Percentiles rank a stretch among this genome's conserved stretches.
These are phyloP conservation scores for Juglanconis sp. DNA, from an alignment of 2,329 filamentous ascomycete genomes.

Conservation along the genomic window DNA sequence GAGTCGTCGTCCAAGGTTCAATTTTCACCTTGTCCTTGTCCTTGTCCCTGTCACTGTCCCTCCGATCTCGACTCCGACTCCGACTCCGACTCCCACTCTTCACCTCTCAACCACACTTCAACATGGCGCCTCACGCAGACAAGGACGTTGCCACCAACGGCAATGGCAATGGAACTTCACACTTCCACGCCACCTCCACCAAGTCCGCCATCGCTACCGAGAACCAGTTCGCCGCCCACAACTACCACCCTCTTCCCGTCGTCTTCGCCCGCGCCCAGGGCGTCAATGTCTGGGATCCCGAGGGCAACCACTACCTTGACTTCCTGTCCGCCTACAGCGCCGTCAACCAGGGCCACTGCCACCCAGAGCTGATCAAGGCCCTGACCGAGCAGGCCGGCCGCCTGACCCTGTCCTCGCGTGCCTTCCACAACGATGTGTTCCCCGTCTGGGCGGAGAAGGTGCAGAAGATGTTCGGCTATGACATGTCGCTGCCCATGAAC, in stretches of 20 bases:
- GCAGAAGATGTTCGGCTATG: conserved; percentile 83
- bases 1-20: not conserved
- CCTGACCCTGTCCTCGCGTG: conserved; percentile 86
- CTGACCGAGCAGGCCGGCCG: conserved; percentile 85
- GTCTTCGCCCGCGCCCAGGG: conserved; percentile 86
- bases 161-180: conserved; percentile 31
- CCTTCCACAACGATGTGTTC: conserved; percentile 98
- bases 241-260: conserved; percentile 95
- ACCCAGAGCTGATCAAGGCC: conserved; percentile 90
- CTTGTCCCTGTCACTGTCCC: not conserved
- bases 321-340: conserved; percentile 98
- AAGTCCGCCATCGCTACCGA: conserved; percentile 76
- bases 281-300: conserved; percentile 92
- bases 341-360: conserved; percentile 97
- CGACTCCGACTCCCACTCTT: not conserved
- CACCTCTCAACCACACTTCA: conserved; percentile 13
- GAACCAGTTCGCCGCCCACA: conserved; percentile 86
- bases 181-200: conserved; percentile 75
- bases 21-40: not conserved
- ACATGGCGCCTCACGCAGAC: conserved; percentile 59
- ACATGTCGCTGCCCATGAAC: conserved; percentile 98
- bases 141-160: conserved; percentile 38
- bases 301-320: conserved; percentile 92
- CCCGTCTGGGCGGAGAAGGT: conserved; percentile 93
- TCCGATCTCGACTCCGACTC: not conserved